Evolutionary conservation across 2,329 filamentous ascomycete species (phyloP), one percentile per base, ranked within the genome.

Genomic region (Epichloe glyceriae): DNA sequence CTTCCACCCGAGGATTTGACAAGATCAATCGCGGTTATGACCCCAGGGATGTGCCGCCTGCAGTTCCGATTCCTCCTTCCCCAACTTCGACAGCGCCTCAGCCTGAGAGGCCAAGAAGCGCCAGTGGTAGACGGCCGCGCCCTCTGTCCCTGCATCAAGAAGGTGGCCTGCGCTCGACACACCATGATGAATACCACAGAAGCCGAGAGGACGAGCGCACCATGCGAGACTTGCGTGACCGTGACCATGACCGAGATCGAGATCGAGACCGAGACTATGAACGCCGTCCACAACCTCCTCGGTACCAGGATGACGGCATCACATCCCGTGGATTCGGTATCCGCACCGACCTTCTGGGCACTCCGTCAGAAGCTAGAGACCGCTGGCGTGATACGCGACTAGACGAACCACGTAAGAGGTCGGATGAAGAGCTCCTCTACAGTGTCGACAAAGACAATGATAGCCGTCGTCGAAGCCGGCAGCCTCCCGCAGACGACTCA

Each of bases 1-100:
- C 83, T 4, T 79, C 82, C 5, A 86, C 80, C 3, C 73, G 83
- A 57, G 85, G 82, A 0, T 80, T 88, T 55, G 85, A 88, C 58
- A 85, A 80, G 65, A 78, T 86, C 55, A 78, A 78, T 57, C 70
- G 76, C 52, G 45, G 67, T 6, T 79, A 78, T 54, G 74, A 77
- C 22, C 62, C 71, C 30, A 57, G 63, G 8, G 61, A 67, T 5
- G 65, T 75, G 14, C 70, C 71, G 0, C 70, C 73, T 7, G 58
- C 67, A 26, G 70, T 64, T n/a, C 67, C 71, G 4, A 61, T 66
- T 14, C 62, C 68, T 5, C 67, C 69, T 3, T 64, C 70, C 22
- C 58, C 67, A 12, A 57, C 67, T 12, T 55, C 53, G n/a, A 39
- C 56, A 7, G 33, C 54, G 14, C 43, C 58, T 19, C 56, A 61